Conservation (phyloP, 352 stramenopile species). For the Pythium apleroticum region DNA sequence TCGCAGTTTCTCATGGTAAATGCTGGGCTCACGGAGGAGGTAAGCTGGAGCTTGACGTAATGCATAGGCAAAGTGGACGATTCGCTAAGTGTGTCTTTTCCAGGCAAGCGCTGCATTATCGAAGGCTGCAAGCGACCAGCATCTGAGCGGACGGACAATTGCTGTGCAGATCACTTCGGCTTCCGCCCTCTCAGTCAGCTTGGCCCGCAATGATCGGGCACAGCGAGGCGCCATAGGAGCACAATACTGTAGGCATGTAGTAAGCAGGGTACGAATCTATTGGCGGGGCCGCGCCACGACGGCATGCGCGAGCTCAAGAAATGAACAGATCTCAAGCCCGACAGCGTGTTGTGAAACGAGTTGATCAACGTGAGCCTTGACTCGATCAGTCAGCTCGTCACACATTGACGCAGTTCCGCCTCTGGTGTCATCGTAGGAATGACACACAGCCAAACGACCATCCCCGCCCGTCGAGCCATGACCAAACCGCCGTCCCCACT, state of each 20-base stretch:
- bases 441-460: no score
- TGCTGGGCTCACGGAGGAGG: conserved; percentile 43
- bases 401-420: not conserved
- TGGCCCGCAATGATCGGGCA: not conserved
- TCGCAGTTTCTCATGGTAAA: conserved; percentile 37
- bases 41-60: not conserved
- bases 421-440: not conserved
- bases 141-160: conserved; percentile 31
- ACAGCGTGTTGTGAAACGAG: not conserved
- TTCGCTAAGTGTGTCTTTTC: not conserved
- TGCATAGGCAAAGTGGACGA: not conserved
- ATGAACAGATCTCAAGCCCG: not conserved
- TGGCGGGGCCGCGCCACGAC: not conserved
- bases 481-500: no score
- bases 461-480: no score
- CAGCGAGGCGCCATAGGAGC: not conserved
- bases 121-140: conserved; percentile 26
- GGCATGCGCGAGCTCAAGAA: not conserved
- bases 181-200: conserved; percentile 4
- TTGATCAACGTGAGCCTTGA: not conserved
- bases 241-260: not conserved
- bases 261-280: not conserved
- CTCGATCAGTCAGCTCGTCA: not conserved
- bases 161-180: conserved; percentile 28
- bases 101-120: conserved; percentile 29